phyloP scores from a whole-genome alignment of 73 alveolate genomes.

The Paramecium octaurelia region DNA sequence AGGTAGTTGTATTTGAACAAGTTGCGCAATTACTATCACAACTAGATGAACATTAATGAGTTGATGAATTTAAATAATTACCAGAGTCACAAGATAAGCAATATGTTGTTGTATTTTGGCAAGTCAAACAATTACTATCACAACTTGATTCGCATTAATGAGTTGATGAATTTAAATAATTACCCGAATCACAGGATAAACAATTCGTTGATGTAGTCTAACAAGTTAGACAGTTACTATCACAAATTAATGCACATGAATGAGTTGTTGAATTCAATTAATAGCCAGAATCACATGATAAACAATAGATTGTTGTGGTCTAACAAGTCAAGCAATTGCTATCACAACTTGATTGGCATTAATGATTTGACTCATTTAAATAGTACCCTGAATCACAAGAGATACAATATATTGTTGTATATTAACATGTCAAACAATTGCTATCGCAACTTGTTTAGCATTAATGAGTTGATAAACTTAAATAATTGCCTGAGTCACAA shows the following conservation, averaged over 20 bases:
- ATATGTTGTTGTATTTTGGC: no score
- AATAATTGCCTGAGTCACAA: not conserved
- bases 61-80: no score
- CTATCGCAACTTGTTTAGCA: not conserved
- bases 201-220: not conserved
- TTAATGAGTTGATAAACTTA: not conserved
- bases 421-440: not conserved
- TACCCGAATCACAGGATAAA: not conserved
- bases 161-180: not conserved
- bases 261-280: not conserved
- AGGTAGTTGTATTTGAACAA: not conserved
- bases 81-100: no score
- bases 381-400: not conserved
- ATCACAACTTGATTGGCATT: not conserved
- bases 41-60: no score
- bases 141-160: not conserved
- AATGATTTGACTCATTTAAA: not conserved
- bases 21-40: no score
- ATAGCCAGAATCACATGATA: not conserved
- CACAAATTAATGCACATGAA: not conserved
- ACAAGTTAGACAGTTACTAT: not conserved
- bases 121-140: not conserved
- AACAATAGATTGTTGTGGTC: not conserved
- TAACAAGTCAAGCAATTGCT: not conserved
- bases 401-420: not conserved